Percentiles rank a stretch among this genome's conserved stretches.
These are phyloP conservation scores for Delphinella strobiligena DNA, from an alignment of 2,329 filamentous ascomycete species.

Conservation along the genomic window DNA sequence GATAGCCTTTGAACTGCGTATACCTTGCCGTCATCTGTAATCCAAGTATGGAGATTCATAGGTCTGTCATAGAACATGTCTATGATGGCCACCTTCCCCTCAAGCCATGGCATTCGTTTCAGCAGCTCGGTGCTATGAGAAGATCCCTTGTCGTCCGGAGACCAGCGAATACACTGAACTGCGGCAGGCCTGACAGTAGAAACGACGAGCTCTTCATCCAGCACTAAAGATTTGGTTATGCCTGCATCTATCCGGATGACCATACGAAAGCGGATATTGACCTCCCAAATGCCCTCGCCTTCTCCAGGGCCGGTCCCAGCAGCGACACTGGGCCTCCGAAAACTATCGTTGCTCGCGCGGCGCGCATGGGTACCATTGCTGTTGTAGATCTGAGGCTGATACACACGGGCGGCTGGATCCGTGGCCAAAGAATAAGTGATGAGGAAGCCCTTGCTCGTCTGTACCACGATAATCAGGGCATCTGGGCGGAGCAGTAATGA, in stretches of 20 bases:
- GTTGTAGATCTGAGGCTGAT: constrained; percentile 67
- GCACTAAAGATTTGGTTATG: constrained; percentile 72
- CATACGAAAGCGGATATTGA: constrained; percentile 88
- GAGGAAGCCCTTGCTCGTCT: constrained; percentile 73
- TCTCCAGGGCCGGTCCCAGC: constrained; percentile 59
- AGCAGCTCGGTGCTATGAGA: constrained; percentile 88
- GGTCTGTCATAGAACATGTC: constrained; percentile 92
- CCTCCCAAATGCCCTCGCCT: constrained; percentile 67
- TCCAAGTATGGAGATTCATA: constrained; percentile 92
- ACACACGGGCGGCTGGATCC: constrained; percentile 71
- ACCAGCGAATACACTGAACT: constrained; percentile 95
- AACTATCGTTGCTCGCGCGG: constrained; percentile 36
- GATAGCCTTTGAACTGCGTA: constrained; percentile 73
- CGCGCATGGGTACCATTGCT: constrained; percentile 27
- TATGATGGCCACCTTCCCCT: constrained; percentile 60
- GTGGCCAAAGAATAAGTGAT: constrained; percentile 90
- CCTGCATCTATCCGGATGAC: constrained; percentile 97
- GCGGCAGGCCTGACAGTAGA: constrained; percentile 84
- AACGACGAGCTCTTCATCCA: constrained; percentile 87
- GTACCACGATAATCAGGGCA: constrained; percentile 81
- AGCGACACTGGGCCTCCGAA: constrained; percentile 12
- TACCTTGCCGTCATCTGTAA: constrained; percentile 73
- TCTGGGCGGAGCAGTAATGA: constrained; percentile 81
- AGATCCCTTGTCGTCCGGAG: constrained; percentile 64
- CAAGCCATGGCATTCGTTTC: constrained; percentile 74